phyloP scores from a whole-genome alignment of 129 eudicot species.

The Solidago caesia region DNA sequence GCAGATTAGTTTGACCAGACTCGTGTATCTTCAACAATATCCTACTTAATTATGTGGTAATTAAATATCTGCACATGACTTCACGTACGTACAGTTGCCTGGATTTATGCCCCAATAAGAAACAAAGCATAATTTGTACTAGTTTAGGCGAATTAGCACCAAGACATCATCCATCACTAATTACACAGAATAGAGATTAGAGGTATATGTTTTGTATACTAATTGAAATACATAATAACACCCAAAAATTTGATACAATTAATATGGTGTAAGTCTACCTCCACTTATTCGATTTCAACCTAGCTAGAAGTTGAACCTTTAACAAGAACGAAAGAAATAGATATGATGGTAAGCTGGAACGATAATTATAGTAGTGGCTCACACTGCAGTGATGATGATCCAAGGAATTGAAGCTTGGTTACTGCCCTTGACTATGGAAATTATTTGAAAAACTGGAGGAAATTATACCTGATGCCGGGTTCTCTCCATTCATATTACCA shows the following conservation, averaged over 20 bases:
- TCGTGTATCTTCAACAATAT: neutral
- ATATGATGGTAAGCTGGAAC: neutral
- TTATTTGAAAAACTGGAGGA: slow-evolving; percentile 6
- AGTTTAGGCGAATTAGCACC: neutral
- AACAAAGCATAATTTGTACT: neutral
- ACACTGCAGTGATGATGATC: slow-evolving; percentile 7
- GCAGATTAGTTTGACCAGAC: neutral
- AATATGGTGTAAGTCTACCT: neutral
- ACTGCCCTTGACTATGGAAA: slow-evolving; percentile 20
- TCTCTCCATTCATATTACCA: slow-evolving; percentile 13
- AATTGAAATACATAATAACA: neutral
- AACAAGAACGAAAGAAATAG: neutral
- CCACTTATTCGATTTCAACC: slow-evolving; percentile 13
- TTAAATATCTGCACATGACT: neutral
- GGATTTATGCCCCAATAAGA: neutral
- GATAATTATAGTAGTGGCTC: neutral
- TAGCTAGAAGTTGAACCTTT: slow-evolving; percentile 16
- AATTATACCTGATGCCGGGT: slow-evolving; percentile 15
- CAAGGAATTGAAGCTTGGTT: slow-evolving; percentile 3
- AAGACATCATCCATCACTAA: neutral
- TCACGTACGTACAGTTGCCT: neutral
- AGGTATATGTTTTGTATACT: neutral
- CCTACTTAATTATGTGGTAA: neutral
- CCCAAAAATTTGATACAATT: slow-evolving; percentile 5
- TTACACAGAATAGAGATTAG: neutral